These are phyloP conservation scores for Ichthyophthirius multifiliis DNA, from an alignment of 169 alveolate species.

Conservation along the genomic window DNA sequence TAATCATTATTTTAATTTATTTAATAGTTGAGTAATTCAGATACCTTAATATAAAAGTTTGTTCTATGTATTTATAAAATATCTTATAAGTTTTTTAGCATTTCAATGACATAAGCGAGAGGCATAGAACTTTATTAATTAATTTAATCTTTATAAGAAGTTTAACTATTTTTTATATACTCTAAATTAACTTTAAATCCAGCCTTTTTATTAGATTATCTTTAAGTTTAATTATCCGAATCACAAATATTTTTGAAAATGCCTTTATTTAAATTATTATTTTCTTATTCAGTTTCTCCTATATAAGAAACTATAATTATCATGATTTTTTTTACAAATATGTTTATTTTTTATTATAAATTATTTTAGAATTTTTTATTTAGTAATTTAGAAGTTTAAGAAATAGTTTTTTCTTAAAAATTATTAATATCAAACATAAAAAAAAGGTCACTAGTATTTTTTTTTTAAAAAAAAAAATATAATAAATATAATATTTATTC, in stretches of 20 bases:
- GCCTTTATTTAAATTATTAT: not conserved
- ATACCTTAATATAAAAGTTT: not conserved
- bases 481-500: not conserved
- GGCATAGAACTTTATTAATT: constrained; percentile 7
- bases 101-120: not conserved
- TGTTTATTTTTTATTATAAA: not conserved
- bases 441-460: not conserved
- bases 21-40: not conserved
- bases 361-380: not conserved
- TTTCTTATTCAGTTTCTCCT: not conserved
- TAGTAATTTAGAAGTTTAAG: not conserved
- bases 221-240: too few relatives aligned
- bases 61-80: not conserved
- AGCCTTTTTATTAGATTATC: not conserved
- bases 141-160: not conserved
- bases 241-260: not conserved
- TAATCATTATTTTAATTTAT: too few relatives aligned
- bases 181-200: not conserved
- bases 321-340: not conserved
- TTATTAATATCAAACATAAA: not conserved
- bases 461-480: not conserved
- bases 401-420: not conserved
- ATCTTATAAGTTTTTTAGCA: not conserved
- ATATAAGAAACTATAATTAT: not conserved
- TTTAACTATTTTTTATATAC: not conserved